Percentiles rank a stretch among this genome's conserved stretches.
Evolutionary conservation across 78 protist species (phyloP).

Genomic region (Pelomyxa schiedti): DNA sequence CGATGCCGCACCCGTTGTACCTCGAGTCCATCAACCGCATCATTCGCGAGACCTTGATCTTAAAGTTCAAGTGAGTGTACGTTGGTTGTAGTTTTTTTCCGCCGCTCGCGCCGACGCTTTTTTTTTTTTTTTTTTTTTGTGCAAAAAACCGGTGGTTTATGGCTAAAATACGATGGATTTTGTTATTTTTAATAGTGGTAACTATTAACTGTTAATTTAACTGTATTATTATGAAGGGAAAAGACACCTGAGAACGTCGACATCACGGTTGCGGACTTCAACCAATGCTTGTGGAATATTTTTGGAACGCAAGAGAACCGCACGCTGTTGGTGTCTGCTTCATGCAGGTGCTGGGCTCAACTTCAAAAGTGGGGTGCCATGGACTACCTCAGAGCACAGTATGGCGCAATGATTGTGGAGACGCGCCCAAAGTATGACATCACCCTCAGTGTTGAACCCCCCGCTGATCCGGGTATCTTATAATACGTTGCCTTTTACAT

Average conservation of each 20-base stretch:
- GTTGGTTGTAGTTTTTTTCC: too few relatives aligned
- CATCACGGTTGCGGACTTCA: conserved; percentile 21
- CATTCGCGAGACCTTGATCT: neutral
- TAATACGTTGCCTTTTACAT: too few relatives aligned
- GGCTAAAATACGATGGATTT: neutral
- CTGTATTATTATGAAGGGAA: too few relatives aligned
- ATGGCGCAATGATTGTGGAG: neutral
- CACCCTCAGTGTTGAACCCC: neutral
- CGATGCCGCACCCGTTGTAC: neutral
- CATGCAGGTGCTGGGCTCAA: neutral
- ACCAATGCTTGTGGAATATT: conserved; percentile 15
- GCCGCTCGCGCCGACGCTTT: neutral
- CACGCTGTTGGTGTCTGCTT: neutral
- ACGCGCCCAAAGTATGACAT: conserved; percentile 7
- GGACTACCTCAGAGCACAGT: neutral
- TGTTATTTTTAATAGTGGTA: neutral
- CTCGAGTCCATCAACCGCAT: neutral
- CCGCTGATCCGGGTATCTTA: neutral
- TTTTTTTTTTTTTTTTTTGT: neutral
- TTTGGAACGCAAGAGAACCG: neutral
- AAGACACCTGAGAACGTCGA: neutral
- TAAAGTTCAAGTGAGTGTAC: neutral
- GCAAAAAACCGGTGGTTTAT: neutral
- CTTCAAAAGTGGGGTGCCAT: neutral
- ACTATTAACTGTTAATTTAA: too few relatives aligned